Evolutionary conservation across 306 rosid species (phyloP), one percentile per base, ranked within the genome.

Genomic region (Cucumis hystrix): DNA sequence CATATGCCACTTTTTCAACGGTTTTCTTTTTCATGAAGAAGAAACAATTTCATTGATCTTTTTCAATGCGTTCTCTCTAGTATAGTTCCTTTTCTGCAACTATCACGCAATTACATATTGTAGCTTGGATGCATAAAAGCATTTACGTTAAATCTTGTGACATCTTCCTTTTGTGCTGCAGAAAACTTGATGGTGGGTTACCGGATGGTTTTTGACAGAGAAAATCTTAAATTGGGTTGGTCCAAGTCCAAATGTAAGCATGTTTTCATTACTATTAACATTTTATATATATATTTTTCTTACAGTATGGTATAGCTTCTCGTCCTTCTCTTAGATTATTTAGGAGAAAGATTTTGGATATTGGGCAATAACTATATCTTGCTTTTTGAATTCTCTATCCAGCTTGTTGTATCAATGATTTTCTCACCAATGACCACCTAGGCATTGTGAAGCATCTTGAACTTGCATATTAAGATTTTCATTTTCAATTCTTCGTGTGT

Each of bases 201-300:
- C 78, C 84, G 41, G 45, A 30, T 86, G 87, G 89, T 86, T 57
- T 88, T 90, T 78, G 91, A 90, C 81, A 54, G 92, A 73, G 91
- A 88, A 80, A 88, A 86, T 59, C 45, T 81, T 77, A 77, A 75
- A 67, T 83, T 90, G 82, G 88, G 88, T 45, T 90, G 96, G 96
- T 88, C 91, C 40, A 85, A 82, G 51, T 87, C 89, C 76, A 77
- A 86, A 69, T 90, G 96, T 90, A 73, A 90, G 96, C 47, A 52
- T 45, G 54, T 63, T 13, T 58, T 43, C 41, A 21, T 43, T 41
- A 43, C 37, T 60, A 77, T n/a, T 33, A 49, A 59, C 16, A 16
- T 8, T 43, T 43, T 69, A 40, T 28, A 7, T 28, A 7, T 30
- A 52, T 2, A 3, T 10, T 47, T 54, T 71, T 20, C 14, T 16